These are phyloP conservation scores for Combretum micranthum DNA, from an alignment of 345 rosid species.

Conservation along the genomic window DNA sequence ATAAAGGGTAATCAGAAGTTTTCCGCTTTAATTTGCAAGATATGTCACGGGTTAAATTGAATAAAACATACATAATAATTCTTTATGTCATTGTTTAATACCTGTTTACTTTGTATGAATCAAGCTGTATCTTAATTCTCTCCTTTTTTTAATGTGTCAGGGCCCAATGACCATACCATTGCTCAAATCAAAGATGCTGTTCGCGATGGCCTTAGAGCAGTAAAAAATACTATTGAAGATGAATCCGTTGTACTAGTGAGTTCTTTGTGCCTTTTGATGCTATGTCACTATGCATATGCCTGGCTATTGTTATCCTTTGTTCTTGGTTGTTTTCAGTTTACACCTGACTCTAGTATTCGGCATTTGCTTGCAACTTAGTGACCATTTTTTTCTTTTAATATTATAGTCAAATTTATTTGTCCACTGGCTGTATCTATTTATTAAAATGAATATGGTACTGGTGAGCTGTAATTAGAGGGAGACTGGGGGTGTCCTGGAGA, in stretches of 20 bases:
- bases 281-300: too few species aligned
- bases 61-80: too few species aligned
- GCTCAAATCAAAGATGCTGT: slow-evolving; percentile 98
- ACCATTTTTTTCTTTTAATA: too few species aligned
- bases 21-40: background rate
- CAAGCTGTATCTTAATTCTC: background rate
- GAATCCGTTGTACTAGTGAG: slow-evolving; percentile 83
- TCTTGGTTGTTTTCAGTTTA: background rate
- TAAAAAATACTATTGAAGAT: slow-evolving; percentile 92
- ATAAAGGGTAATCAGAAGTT: slow-evolving; percentile 58
- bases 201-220: slow-evolving; percentile 93
- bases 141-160: slow-evolving; percentile 26
- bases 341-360: too few species aligned
- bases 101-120: background rate
- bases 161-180: slow-evolving; percentile 96
- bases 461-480: too few species aligned
- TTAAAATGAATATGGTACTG: too few species aligned
- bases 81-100: too few species aligned
- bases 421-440: too few species aligned
- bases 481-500: too few species aligned
- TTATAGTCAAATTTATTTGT: too few species aligned
- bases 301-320: too few species aligned
- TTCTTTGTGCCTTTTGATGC: background rate
- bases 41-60: background rate
- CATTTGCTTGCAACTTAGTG: too few species aligned